Evolutionary conservation across 208 protist genomes (phyloP).

Genomic region (Crithidia expoeki): DNA sequence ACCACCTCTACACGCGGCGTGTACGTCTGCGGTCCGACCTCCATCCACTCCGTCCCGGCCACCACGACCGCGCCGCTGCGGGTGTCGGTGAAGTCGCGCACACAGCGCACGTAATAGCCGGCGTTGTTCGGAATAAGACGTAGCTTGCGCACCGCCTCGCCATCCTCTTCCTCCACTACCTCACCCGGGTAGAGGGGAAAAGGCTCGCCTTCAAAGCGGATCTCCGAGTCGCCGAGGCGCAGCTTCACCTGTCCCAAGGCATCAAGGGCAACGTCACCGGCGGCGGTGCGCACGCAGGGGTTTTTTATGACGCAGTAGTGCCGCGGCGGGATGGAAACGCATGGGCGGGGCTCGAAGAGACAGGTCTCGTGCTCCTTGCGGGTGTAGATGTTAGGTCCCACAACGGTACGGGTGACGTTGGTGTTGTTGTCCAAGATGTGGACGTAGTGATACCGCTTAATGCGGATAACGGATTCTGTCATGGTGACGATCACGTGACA

Average conservation of each 20-base stretch:
- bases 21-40: conserved; percentile 91
- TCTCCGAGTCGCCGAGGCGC: conserved; percentile 91
- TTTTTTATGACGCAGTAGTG: conserved; percentile 81
- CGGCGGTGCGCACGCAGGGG: conserved; percentile 55
- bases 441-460: conserved; percentile 93
- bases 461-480: conserved; percentile 74
- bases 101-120: conserved; percentile 85
- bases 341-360: conserved; percentile 84
- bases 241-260: conserved; percentile 82
- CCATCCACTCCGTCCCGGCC: conserved; percentile 93
- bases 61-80: conserved; percentile 19
- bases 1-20: conserved; percentile 86
- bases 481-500: conserved; percentile 13
- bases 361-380: conserved; percentile 92
- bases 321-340: conserved; percentile 65
- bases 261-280: conserved; percentile 48
- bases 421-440: conserved; percentile 96
- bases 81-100: conserved; percentile 66
- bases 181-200: conserved; percentile 95
- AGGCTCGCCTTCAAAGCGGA: conserved; percentile 88
- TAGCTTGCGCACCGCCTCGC: conserved; percentile 63
- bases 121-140: conserved; percentile 75
- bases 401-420: conserved; percentile 76
- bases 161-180: conserved; percentile 41
- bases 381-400: conserved; percentile 94